phyloP scores from a whole-genome alignment of 805 yeast species.

The Priceomyces castillae region DNA sequence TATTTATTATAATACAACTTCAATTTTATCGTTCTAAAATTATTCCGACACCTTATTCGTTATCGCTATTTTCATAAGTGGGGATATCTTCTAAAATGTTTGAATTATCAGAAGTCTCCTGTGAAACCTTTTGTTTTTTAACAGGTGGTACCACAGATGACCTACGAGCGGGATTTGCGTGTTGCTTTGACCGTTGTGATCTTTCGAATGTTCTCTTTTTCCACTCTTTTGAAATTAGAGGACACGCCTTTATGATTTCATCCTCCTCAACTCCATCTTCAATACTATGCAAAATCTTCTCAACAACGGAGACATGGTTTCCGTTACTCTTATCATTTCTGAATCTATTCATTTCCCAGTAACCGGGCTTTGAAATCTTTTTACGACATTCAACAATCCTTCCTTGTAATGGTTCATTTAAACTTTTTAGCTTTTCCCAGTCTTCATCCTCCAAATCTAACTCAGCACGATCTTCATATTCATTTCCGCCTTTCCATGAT shows the following conservation, averaged over 20 bases:
- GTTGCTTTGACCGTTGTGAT: conserved; percentile 16
- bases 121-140: neutral
- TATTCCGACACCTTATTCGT: conserved; percentile 12
- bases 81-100: conserved; percentile 34
- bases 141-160: neutral
- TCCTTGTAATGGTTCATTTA: conserved; percentile 82
- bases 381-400: conserved; percentile 83
- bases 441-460: conserved; percentile 64
- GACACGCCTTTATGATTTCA: conserved; percentile 61
- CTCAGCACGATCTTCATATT: conserved; percentile 65
- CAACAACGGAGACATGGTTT: conserved; percentile 77
- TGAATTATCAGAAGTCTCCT: conserved; percentile 8
- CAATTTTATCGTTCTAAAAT: neutral
- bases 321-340: conserved; percentile 92
- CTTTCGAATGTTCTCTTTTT: conserved; percentile 50
- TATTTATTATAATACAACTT: conserved; percentile 1
- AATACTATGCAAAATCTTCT: conserved; percentile 79
- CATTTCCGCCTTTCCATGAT: conserved; percentile 73
- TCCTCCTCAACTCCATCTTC: conserved; percentile 81
- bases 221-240: conserved; percentile 60
- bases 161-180: neutral
- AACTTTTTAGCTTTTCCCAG: conserved; percentile 71
- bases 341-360: conserved; percentile 84
- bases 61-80: conserved; percentile 41
- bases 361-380: conserved; percentile 51